A percentile compares a stretch with the other conserved stretches of the same genome.
Evolutionary conservation across 305 asterid genomes (phyloP).

Genomic region (Solanum aculeatissimum): DNA sequence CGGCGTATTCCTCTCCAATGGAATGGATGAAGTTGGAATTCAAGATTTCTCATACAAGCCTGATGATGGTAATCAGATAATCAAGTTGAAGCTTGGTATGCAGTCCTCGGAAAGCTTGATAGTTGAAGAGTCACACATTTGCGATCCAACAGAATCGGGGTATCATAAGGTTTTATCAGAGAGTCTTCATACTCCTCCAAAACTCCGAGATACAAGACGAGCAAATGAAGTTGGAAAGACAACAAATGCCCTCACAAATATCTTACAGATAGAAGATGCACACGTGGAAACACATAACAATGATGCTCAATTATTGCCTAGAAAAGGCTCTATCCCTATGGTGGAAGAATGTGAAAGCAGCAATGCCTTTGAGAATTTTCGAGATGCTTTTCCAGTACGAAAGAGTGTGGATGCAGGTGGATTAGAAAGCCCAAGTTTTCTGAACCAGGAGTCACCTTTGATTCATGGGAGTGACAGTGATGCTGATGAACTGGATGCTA

Average conservation of each 20-base stretch:
- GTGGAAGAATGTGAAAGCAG: slow-evolving; percentile 10
- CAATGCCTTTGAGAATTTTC: slow-evolving; percentile 9
- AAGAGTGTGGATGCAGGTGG: slow-evolving; percentile 12
- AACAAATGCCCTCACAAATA: slow-evolving; percentile 5
- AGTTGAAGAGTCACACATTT: slow-evolving; percentile 17
- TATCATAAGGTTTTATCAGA: slow-evolving; percentile 5
- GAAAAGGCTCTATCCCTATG: slow-evolving; percentile 11
- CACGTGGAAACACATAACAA: slow-evolving; percentile 13
- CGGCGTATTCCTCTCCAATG: not conserved
- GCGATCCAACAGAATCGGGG: slow-evolving; percentile 9
- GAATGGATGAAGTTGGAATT: slow-evolving; percentile 8
- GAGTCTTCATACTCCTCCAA: not conserved
- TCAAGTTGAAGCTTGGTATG: slow-evolving; percentile 13
- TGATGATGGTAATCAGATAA: slow-evolving; percentile 16
- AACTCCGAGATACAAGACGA: slow-evolving; percentile 5
- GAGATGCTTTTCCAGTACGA: slow-evolving; percentile 14
- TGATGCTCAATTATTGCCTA: not conserved
- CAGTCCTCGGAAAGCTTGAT: slow-evolving; percentile 12
- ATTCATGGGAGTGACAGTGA: slow-evolving; percentile 14
- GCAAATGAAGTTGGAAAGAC: slow-evolving; percentile 11
- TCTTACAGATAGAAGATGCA: slow-evolving; percentile 4
- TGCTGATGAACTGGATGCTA: slow-evolving; percentile 20
- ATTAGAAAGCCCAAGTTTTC: slow-evolving; percentile 15
- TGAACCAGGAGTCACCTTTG: slow-evolving; percentile 13
- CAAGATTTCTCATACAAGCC: slow-evolving; percentile 7